These are phyloP conservation scores for Hygrophoropsis aurantiaca DNA, from an alignment of 768 basidiomycete genomes.

Conservation along the genomic window DNA sequence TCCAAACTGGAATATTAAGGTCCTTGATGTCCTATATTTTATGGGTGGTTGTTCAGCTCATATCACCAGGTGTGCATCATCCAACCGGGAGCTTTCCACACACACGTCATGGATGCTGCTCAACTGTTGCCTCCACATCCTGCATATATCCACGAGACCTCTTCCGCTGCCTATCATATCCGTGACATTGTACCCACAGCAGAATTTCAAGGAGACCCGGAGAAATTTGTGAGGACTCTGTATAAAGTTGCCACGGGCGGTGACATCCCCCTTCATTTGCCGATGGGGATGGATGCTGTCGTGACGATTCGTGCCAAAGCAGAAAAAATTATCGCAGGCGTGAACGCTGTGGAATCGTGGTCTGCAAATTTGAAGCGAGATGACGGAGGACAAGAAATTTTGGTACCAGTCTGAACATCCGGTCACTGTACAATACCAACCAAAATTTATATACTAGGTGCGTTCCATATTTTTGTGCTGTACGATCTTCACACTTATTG, in stretches of 20 bases:
- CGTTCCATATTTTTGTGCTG: no score
- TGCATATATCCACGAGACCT: slow-evolving; percentile 9
- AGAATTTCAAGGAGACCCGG: slow-evolving; percentile 8
- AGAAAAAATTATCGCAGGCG: background rate
- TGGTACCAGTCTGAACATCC: no score
- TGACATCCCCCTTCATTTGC: slow-evolving; percentile 12
- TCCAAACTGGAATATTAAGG: slow-evolving; percentile 42
- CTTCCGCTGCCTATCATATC: background rate
- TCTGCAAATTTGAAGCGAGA: slow-evolving; percentile 11
- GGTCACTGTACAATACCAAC: no score
- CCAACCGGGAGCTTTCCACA: slow-evolving; percentile 17
- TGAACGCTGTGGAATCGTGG: slow-evolving; percentile 2
- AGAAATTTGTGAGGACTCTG: slow-evolving; percentile 9
- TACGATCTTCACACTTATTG: no score
- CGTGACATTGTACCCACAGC: background rate
- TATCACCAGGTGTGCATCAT: slow-evolving; percentile 17
- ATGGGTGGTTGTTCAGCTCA: background rate
- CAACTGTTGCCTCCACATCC: slow-evolving; percentile 7
- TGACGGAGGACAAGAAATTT: no score
- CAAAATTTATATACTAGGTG: no score
- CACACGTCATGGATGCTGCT: slow-evolving; percentile 1
- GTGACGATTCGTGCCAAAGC: background rate
- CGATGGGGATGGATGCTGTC: slow-evolving; percentile 14
- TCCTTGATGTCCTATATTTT: background rate
- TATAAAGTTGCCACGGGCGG: slow-evolving; percentile 5